Conservation (phyloP, 192 early-diverging fungal genomes). For the Mortierella claussenii region DNA sequence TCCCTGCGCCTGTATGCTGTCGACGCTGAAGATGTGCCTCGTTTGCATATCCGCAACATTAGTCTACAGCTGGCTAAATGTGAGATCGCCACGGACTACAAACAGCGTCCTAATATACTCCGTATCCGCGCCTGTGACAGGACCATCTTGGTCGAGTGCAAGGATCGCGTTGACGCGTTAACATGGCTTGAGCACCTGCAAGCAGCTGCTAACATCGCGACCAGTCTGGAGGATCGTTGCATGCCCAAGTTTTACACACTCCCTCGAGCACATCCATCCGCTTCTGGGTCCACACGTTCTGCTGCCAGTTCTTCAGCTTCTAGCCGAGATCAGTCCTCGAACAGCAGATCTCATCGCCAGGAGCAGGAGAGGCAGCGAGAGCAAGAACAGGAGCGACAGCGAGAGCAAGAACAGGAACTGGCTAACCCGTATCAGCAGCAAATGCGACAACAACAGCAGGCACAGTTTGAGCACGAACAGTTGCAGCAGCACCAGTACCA, state of each 20-base stretch:
- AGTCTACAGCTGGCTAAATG: conserved; percentile 50
- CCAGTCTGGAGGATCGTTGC: conserved; percentile 52
- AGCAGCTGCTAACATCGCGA: conserved; percentile 60
- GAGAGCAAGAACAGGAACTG: conserved; percentile 9
- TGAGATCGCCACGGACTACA: conserved; percentile 56
- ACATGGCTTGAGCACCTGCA: conserved; percentile 60
- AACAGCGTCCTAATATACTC: conserved; percentile 57
- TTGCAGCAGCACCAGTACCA: conserved; percentile 1
- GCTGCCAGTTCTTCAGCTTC: background rate
- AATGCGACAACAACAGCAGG: background rate
- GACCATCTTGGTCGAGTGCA: conserved; percentile 55
- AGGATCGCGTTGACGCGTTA: conserved; percentile 46
- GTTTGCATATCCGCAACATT: conserved; percentile 42
- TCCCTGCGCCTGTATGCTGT: conserved; percentile 52
- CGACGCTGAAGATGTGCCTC: conserved; percentile 48
- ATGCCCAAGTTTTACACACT: conserved; percentile 63
- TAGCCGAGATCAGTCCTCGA: conserved; percentile 6
- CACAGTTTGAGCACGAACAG: conserved; percentile 6
- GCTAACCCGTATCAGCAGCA: conserved; percentile 1
- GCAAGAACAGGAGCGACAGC: background rate
- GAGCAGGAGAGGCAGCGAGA: conserved; percentile 1
- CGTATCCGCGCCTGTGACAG: conserved; percentile 55
- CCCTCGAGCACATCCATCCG: conserved; percentile 22
- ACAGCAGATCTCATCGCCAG: background rate
- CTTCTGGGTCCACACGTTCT: background rate